phyloP scores from a whole-genome alignment of 2,329 filamentous ascomycete species.

The Trichoderma endophyticum region DNA sequence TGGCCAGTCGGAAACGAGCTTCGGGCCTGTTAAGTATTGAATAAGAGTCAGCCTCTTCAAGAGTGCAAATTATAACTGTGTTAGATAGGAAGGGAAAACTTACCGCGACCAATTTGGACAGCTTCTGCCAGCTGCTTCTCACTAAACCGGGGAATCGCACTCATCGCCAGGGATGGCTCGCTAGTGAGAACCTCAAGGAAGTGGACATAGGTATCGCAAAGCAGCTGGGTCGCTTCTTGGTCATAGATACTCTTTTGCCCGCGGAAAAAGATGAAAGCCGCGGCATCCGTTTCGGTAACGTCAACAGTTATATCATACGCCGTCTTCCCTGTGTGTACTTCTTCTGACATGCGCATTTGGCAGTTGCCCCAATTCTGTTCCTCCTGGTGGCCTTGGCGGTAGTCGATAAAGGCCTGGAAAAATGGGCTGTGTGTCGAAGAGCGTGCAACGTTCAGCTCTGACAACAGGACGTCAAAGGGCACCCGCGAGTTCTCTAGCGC shows the following conservation, averaged over 20 bases:
- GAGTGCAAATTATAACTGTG: no score
- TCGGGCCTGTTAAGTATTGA: background rate
- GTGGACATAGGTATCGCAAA: constrained; percentile 20
- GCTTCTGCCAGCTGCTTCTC: constrained; percentile 3
- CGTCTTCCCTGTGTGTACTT: constrained; percentile 20
- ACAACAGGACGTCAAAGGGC: constrained; percentile 49
- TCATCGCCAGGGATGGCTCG: constrained; percentile 18
- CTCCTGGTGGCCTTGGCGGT: constrained; percentile 28
- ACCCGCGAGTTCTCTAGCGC: constrained; percentile 43
- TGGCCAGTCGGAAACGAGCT: constrained; percentile 31
- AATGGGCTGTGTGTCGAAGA: constrained; percentile 41
- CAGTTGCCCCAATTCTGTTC: constrained; percentile 22
- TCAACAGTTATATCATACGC: constrained; percentile 37
- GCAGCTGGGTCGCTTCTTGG: background rate
- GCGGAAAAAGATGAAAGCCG: constrained; percentile 4
- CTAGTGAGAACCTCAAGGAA: constrained; percentile 23
- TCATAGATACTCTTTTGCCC: constrained; percentile 34
- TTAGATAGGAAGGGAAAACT: background rate
- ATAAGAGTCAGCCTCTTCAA: background rate
- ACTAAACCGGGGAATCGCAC: constrained; percentile 2
- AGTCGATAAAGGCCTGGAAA: constrained; percentile 45
- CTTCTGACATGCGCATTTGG: constrained; percentile 20
- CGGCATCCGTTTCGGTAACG: constrained; percentile 32
- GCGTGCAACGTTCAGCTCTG: constrained; percentile 40
- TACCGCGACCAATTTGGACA: constrained; percentile 13